These are phyloP conservation scores for Omphalotus guepiniiformis DNA, from an alignment of 768 basidiomycete genomes.

Conservation along the genomic window DNA sequence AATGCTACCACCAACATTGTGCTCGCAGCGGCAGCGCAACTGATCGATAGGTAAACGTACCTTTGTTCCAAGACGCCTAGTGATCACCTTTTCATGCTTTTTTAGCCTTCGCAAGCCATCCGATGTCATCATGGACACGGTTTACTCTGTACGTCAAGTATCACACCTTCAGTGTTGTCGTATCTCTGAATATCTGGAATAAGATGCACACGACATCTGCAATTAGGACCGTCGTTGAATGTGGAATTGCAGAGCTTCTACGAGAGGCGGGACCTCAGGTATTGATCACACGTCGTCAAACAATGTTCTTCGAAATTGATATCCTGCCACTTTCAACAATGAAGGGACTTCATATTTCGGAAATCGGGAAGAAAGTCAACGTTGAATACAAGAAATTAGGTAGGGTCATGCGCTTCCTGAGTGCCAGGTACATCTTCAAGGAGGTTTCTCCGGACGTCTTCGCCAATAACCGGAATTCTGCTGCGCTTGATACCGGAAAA, in stretches of 20 bases:
- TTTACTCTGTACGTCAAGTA: background rate
- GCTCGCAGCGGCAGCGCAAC: background rate
- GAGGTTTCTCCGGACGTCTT: constrained; percentile 24
- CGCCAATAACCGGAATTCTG: constrained; percentile 20
- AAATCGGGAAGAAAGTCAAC: too few species aligned
- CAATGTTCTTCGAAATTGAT: too few species aligned
- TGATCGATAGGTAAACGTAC: background rate
- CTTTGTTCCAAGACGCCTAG: background rate
- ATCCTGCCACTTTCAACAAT: too few species aligned
- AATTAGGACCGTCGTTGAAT: background rate
- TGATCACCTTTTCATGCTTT: background rate
- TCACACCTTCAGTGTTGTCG: too few species aligned
- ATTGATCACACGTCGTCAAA: too few species aligned
- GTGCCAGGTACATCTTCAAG: constrained; percentile 24
- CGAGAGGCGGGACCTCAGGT: background rate
- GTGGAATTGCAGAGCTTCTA: background rate
- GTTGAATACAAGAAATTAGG: too few species aligned
- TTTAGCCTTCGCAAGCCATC: background rate
- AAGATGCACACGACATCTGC: background rate
- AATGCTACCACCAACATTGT: background rate
- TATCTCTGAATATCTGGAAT: background rate
- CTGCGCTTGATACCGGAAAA: constrained; percentile 9
- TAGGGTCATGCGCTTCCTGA: constrained; percentile 24
- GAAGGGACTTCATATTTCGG: too few species aligned
- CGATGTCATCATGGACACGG: background rate